Base-by-base conservation (phyloP, 2,329 filamentous ascomycete species). In the Xylariaceae sp. region DNA sequence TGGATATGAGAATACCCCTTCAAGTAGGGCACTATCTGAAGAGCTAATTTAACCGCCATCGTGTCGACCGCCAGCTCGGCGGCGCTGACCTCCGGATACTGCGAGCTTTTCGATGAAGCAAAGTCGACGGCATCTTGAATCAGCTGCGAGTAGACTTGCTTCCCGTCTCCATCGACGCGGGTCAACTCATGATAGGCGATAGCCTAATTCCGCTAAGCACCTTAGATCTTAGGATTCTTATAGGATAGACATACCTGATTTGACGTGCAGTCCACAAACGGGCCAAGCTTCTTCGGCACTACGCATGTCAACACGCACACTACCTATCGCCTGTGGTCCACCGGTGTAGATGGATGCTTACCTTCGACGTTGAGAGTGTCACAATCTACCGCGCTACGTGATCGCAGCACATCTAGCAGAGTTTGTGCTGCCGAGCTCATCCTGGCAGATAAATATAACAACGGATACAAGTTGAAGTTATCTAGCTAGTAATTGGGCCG, bases 1-100 rank as follows among this genome's bases (percentile, higher is more conserved):
- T 86, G 83, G n/a, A 87, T 73, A 63, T 85, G 84, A 0, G 84
- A 74, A 48, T 73, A 78, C 3, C 82, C 82, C 1, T 70, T 78
- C 45, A 86, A 69, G 46, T 81, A 70, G 0, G 77, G 75, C 0
- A 76, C 72, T 40, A 86, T 81, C n/a, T 67, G 71, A 1, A 85
- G 68, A 20, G 82, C 79, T 19, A 87, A 69, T 61, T 77, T 79
- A 12, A 85, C 76, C 77, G 83, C 85, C 65, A 81, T 77, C 57
- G 84, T 75, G 54, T 88, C 83, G 3, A 83, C 78, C 1, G 81
- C 80, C 20, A 88, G 70, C 55, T 84, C 79, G 10, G 76, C 73
- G 4, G 73, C 57, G 0, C 71, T 63, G 6, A 79, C 64, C 20
- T 70, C 73, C 0, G 67, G 57, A 58, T 74, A 78, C 16, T 69